Base-by-base conservation (phyloP, 257 asterid genomes). In the Salvia rosmarinus region DNA sequence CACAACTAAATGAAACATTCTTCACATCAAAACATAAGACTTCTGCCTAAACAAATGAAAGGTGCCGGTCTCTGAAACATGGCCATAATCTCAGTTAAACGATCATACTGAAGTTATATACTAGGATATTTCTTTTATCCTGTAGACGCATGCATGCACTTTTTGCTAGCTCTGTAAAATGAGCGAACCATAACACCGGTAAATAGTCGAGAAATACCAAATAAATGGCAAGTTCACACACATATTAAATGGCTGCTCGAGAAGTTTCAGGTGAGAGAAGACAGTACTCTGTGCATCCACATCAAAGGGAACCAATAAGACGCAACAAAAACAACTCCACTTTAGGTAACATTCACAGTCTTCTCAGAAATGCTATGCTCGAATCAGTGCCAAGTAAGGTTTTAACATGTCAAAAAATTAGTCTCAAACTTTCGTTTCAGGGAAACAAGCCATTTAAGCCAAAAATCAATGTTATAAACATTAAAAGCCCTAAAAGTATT, bases 401-500 rank as follows among this genome's bases (percentile, higher is more conserved):
- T 47, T 64, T 57, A 47, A 54, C 64, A 44, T 30, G 39, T 40
- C 73, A 58, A 35, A 39, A 44, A 52, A 21, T 46, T 61, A 37
- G 70, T 47, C 30, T 47, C 70, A 71, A 71, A 39, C 70, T 21
- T 28, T 19, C n/a, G 4, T 34, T 66, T 59, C 67, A 54, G 73
- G 37, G 54, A 35, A 63, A 42, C 72, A 57, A 67, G 9, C 9
- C 64, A 59, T 55, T 67, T 0, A 55, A 13, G n/a, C n/a, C 67
- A 58, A 20, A 56, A 68, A 62, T n/a, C 52, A 42, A 30, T 66
- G 20, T 46, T 43, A 61, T 30, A 72, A 77, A 58, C 10, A 72
- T 47, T 71, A 70, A 25, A 25, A 68, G 74, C 81, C 75, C 75
- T 44, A 64, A 65, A 64, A 49, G 72, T 64, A 47, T 52, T 64